A percentile compares a stretch with the other conserved stretches of the same genome.
Conservation (phyloP, 2,329 filamentous ascomycete species). For the Akanthomyces lecanii region DNA sequence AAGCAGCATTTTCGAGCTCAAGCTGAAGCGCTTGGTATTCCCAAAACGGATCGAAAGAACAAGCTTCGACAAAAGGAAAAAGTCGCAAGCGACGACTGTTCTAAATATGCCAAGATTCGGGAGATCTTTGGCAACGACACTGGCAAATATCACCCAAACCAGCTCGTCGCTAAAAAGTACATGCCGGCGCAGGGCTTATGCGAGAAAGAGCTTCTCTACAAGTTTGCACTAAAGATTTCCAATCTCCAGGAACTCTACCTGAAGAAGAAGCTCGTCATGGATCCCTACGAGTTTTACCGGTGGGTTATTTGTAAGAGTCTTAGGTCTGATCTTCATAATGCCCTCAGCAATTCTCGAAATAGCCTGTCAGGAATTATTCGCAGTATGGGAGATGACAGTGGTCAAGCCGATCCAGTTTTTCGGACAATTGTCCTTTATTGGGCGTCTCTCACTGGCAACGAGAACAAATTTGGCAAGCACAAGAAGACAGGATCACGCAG, state of each 20-base stretch:
- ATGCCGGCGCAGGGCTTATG: constrained; percentile 31
- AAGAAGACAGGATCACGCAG: background rate
- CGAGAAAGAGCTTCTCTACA: constrained; percentile 33
- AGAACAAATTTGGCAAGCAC: constrained; percentile 21
- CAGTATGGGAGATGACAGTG: constrained; percentile 18
- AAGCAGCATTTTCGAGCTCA: constrained; percentile 18
- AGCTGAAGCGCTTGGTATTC: background rate
- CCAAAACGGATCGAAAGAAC: constrained; percentile 11
- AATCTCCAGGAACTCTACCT: constrained; percentile 28
- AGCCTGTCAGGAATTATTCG: constrained; percentile 16
- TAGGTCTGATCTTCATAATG: background rate
- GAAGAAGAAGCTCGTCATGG: constrained; percentile 29
- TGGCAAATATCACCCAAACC: constrained; percentile 34
- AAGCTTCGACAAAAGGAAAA: constrained; percentile 20
- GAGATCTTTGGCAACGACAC: constrained; percentile 30
- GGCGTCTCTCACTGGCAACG: constrained; percentile 23
- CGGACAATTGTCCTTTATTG: constrained; percentile 27
- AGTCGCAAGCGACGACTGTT: constrained; percentile 29
- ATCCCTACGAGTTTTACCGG: constrained; percentile 35
- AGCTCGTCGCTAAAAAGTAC: constrained; percentile 31
- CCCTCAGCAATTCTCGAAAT: background rate
- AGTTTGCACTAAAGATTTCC: constrained; percentile 30
- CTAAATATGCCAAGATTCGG: constrained; percentile 31
- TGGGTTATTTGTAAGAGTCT: constrained; percentile 19
- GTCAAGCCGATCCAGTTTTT: constrained; percentile 24